A percentile compares a stretch with the other conserved stretches of the same genome.
Conservation (phyloP, 257 asterid species). For the Nicotiana obtusifolia region DNA sequence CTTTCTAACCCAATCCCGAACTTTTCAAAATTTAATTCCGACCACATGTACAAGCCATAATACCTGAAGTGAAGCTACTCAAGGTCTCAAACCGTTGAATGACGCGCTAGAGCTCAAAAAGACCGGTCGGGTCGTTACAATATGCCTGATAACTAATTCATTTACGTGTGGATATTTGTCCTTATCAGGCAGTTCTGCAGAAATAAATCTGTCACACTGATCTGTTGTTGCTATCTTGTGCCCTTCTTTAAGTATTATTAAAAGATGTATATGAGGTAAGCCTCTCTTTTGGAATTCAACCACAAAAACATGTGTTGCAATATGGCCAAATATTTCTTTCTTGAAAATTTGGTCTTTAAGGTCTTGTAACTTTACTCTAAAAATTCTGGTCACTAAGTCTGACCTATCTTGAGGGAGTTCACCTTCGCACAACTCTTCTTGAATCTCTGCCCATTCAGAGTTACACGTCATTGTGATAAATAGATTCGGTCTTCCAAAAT, state of each 20-base stretch:
- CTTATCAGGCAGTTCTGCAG: no score
- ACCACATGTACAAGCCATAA: no score
- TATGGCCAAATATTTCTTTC: background rate
- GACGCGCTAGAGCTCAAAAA: no score
- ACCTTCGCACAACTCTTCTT: background rate
- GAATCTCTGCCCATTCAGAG: background rate
- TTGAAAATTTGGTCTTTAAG: background rate
- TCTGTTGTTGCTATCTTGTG: background rate
- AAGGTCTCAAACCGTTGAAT: no score
- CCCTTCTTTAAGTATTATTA: background rate
- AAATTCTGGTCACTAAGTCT: background rate
- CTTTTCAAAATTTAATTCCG: no score
- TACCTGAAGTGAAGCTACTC: no score
- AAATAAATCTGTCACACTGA: background rate
- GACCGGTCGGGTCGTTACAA: no score
- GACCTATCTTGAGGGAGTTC: background rate
- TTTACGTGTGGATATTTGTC: background rate
- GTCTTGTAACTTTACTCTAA: background rate
- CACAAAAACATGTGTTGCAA: background rate
- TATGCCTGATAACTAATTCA: background rate
- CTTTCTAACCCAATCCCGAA: no score
- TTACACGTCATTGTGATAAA: constrained; percentile 2
- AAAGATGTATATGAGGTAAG: background rate
- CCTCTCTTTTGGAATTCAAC: constrained; percentile 13
- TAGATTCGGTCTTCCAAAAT: background rate